These are phyloP conservation scores for Ustilago lituana DNA, from an alignment of 1,284 basidiomycete species.

Conservation along the genomic window DNA sequence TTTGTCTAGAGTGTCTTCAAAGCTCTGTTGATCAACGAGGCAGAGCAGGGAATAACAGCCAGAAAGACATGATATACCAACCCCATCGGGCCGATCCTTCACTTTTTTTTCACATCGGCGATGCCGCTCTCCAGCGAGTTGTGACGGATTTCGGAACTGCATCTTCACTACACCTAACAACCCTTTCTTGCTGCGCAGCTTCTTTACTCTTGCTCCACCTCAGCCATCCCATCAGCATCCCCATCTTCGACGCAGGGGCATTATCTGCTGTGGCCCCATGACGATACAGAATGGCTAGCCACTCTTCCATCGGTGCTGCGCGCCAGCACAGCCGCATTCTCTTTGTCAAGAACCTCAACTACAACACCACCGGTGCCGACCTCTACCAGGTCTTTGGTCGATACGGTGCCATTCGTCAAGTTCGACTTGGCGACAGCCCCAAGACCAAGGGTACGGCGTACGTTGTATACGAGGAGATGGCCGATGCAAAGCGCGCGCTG, in stretches of 20 bases:
- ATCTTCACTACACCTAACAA: too few species aligned
- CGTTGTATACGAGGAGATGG: slow-evolving; percentile 72
- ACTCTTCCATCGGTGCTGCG: slow-evolving; percentile 28
- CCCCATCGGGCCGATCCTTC: too few species aligned
- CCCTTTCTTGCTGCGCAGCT: background rate
- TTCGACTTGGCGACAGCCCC: slow-evolving; percentile 86
- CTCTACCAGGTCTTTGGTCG: slow-evolving; percentile 97
- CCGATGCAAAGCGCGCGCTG: slow-evolving; percentile 82
- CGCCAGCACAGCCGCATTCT: slow-evolving; percentile 61
- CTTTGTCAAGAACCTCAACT: slow-evolving; percentile 79
- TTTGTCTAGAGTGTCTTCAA: too few species aligned
- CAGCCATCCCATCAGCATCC: too few species aligned
- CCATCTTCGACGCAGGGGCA: background rate
- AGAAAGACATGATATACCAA: too few species aligned
- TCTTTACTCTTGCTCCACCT: background rate
- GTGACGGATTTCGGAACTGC: too few species aligned
- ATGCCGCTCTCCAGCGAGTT: background rate
- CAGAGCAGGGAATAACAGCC: too few species aligned
- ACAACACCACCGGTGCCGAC: slow-evolving; percentile 88
- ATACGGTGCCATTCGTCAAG: slow-evolving; percentile 95
- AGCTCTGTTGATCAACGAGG: too few species aligned
- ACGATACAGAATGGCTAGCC: slow-evolving; percentile 31
- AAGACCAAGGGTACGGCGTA: slow-evolving; percentile 97
- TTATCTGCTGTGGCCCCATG: too few species aligned
- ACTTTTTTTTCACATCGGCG: too few species aligned